Conservation (phyloP, 2,329 filamentous ascomycete species). For the Pseudogymnoascus sp. region DNA sequence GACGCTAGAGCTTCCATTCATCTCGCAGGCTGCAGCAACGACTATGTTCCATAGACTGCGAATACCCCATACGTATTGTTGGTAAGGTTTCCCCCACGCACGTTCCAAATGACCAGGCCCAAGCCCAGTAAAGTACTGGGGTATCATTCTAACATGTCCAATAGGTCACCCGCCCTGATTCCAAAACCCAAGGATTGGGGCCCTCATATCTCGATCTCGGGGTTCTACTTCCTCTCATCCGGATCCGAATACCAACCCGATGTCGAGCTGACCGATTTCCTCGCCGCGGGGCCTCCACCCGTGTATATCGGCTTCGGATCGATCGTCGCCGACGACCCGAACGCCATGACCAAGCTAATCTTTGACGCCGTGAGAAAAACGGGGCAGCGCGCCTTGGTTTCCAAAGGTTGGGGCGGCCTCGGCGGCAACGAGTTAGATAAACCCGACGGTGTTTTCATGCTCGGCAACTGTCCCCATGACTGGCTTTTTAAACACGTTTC, state of each 20-base stretch:
- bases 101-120: not conserved
- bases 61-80: slow-evolving; percentile 85
- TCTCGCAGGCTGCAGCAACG: slow-evolving; percentile 76
- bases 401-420: slow-evolving; percentile 76
- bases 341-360: slow-evolving; percentile 57
- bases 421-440: slow-evolving; percentile 58
- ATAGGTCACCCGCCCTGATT: slow-evolving; percentile 60
- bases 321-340: slow-evolving; percentile 66
- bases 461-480: slow-evolving; percentile 75
- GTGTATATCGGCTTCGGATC: slow-evolving; percentile 75
- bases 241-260: slow-evolving; percentile 55
- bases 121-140: not conserved
- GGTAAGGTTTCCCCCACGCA: slow-evolving; percentile 35
- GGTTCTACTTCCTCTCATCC: slow-evolving; percentile 63
- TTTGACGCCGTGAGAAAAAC: slow-evolving; percentile 56
- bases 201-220: slow-evolving; percentile 57
- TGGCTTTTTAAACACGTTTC: slow-evolving; percentile 76
- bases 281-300: slow-evolving; percentile 58
- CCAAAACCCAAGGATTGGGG: slow-evolving; percentile 67
- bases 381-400: slow-evolving; percentile 65
- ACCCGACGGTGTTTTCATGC: slow-evolving; percentile 66
- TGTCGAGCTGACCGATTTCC: slow-evolving; percentile 52
- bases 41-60: slow-evolving; percentile 66
- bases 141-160: slow-evolving; percentile 1
- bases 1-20: slow-evolving; percentile 62